Percentiles rank a stretch among this genome's conserved stretches.
phyloP scores from a whole-genome alignment of 176 grass and related monocot species.

The Puya raimondii region DNA sequence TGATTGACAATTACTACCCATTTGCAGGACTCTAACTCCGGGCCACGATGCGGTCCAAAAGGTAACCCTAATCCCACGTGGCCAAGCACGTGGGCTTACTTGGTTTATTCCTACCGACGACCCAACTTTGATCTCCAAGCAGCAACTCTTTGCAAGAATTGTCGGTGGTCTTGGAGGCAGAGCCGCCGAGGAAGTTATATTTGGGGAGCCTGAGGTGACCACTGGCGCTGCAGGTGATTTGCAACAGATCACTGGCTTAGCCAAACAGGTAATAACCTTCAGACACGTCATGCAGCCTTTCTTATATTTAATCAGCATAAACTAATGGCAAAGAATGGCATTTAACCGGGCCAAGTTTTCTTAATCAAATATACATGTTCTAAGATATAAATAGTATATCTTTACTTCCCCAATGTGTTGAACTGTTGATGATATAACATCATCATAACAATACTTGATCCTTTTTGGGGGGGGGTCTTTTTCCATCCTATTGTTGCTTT shows the following conservation, averaged over 20 bases:
- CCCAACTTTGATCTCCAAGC: conserved; percentile 83
- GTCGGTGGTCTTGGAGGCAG: conserved; percentile 93
- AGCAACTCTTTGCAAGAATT: conserved; percentile 95
- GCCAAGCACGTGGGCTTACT: conserved; percentile 92
- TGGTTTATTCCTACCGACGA: conserved; percentile 99
- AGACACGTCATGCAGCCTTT: not conserved
- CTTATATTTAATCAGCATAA: not conserved
- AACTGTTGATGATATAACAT: no score
- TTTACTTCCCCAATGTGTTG: not conserved
- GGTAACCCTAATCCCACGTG: conserved; percentile 87
- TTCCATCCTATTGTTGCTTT: no score
- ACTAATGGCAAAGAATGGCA: not conserved
- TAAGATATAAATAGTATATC: not conserved
- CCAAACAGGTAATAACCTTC: conserved; percentile 59
- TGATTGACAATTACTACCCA: not conserved
- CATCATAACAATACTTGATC: no score
- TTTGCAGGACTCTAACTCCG: conserved; percentile 86
- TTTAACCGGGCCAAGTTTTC: not conserved
- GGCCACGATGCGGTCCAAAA: conserved; percentile 96
- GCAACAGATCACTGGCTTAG: conserved; percentile 95
- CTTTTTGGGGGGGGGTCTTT: no score
- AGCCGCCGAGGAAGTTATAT: conserved; percentile 89
- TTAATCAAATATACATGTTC: not conserved
- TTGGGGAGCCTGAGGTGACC: conserved; percentile 96
- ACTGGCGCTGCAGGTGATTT: conserved; percentile 96